Evolutionary conservation across 75 land plant species (phyloP).

Genomic region (Selaginella tamariscina): DNA sequence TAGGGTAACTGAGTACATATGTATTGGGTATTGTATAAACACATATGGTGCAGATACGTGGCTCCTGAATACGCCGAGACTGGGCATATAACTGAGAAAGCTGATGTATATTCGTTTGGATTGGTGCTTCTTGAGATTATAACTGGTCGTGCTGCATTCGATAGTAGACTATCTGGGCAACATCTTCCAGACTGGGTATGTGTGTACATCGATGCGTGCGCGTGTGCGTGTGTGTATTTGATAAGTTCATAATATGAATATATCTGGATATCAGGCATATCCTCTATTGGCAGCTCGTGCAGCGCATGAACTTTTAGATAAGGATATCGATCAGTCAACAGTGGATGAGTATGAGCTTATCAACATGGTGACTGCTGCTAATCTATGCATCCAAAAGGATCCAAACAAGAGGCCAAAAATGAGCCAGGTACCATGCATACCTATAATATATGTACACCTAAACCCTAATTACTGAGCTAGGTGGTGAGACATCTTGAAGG

Average conservation of each 20-base stretch:
- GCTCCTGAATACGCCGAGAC: neutral
- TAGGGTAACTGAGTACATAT: too few relatives aligned
- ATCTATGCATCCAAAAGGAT: neutral
- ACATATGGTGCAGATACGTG: neutral
- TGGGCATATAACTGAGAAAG: neutral
- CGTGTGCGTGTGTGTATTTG: too few relatives aligned
- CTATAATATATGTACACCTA: too few relatives aligned
- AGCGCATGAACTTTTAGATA: neutral
- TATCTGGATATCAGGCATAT: neutral
- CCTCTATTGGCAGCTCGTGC: neutral
- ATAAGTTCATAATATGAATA: neutral
- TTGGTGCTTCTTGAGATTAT: neutral
- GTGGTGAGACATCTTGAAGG: neutral
- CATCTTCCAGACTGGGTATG: neutral
- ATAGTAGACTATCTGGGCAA: neutral
- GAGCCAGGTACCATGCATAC: neutral
- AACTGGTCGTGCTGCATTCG: neutral
- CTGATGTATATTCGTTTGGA: neutral
- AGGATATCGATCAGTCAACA: neutral
- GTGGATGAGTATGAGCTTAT: neutral
- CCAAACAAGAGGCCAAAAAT: neutral
- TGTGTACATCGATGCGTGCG: neutral
- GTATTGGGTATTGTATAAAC: too few relatives aligned
- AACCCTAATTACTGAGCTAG: neutral
- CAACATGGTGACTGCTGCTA: neutral